Percentiles rank a stretch among this genome's conserved stretches.
phyloP scores from a whole-genome alignment of 2,329 filamentous ascomycete species.

The Balansia obtecta region DNA sequence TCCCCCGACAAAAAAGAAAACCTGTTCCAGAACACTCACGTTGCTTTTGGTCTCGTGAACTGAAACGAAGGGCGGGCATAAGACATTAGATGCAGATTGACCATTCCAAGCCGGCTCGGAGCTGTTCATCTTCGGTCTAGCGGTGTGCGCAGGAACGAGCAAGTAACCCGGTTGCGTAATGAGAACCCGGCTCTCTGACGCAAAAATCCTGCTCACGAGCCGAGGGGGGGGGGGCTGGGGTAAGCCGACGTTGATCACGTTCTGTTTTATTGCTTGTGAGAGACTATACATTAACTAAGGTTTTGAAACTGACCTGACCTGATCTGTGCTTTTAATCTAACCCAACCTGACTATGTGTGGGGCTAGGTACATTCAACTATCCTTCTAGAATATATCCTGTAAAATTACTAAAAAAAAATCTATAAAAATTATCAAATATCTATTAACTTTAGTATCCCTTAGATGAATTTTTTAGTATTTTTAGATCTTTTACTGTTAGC shows the following conservation, averaged over 20 bases:
- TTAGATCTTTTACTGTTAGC: too few species aligned
- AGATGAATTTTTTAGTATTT: too few species aligned
- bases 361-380: too few species aligned
- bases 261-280: neutral
- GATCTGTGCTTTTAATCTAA: too few species aligned
- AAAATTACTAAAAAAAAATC: too few species aligned
- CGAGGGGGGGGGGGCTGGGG: neutral
- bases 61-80: neutral
- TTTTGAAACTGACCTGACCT: too few species aligned
- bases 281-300: too few species aligned
- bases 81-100: neutral
- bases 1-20: neutral
- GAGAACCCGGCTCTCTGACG: neutral
- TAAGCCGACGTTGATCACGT: neutral
- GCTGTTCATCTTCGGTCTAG: neutral
- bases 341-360: too few species aligned
- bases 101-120: neutral
- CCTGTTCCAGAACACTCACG: neutral
- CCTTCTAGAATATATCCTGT: too few species aligned
- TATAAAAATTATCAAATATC: too few species aligned
- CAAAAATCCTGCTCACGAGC: neutral
- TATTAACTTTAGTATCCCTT: too few species aligned
- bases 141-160: conserved; percentile 1
- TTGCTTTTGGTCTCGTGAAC: neutral
- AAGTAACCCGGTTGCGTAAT: neutral